phyloP scores from a whole-genome alignment of 2,329 filamentous ascomycete genomes.

The Didymella keratinophila region DNA sequence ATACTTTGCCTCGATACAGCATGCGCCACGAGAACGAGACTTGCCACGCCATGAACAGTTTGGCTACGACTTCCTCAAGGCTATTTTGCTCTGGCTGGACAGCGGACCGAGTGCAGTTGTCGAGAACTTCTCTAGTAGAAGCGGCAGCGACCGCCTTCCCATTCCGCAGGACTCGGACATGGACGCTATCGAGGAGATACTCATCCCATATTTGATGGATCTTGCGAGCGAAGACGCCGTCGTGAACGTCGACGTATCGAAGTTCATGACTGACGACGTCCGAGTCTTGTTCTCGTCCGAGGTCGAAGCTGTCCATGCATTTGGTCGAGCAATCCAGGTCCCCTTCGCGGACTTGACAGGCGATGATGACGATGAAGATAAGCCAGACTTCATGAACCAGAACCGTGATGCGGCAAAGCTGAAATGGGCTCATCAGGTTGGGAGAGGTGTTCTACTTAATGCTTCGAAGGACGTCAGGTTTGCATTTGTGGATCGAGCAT shows the following conservation, averaged over 20 bases:
- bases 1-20: slow-evolving; percentile 59
- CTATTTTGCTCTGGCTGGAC: slow-evolving; percentile 69
- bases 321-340: slow-evolving; percentile 61
- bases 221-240: slow-evolving; percentile 61
- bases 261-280: slow-evolving; percentile 64
- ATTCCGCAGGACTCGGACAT: slow-evolving; percentile 60
- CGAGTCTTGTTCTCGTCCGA: slow-evolving; percentile 62
- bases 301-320: slow-evolving; percentile 63
- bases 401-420: slow-evolving; percentile 54
- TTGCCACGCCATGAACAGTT: slow-evolving; percentile 59
- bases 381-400: slow-evolving; percentile 46
- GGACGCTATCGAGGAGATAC: slow-evolving; percentile 62
- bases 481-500: slow-evolving; percentile 65
- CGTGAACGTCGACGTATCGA: slow-evolving; percentile 64
- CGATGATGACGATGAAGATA: slow-evolving; percentile 34
- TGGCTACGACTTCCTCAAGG: slow-evolving; percentile 70
- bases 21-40: slow-evolving; percentile 51
- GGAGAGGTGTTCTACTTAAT: slow-evolving; percentile 66
- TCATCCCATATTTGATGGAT: slow-evolving; percentile 67
- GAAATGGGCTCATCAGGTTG: slow-evolving; percentile 69
- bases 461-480: slow-evolving; percentile 64
- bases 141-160: slow-evolving; percentile 58
- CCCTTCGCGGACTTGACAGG: slow-evolving; percentile 61
- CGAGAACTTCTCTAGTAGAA: slow-evolving; percentile 62
- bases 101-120: slow-evolving; percentile 64